Evolutionary conservation across 192 early-diverging fungal genomes (phyloP).

Genomic region (Paraglomus brasilianum): DNA sequence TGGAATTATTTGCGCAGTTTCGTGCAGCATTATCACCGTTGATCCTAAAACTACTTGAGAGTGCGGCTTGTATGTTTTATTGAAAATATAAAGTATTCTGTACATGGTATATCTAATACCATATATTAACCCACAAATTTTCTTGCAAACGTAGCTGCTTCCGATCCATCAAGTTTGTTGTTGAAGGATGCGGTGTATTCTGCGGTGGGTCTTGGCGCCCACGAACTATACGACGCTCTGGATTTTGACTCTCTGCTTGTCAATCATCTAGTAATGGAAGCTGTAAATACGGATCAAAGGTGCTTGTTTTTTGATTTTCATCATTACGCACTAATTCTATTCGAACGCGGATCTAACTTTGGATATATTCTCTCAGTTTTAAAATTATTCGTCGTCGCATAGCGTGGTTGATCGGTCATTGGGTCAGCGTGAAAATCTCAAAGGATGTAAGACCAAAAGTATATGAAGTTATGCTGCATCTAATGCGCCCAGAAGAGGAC

Average conservation of each 20-base stretch:
- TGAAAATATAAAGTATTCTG: background rate
- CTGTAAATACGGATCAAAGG: conserved; percentile 50
- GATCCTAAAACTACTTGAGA: conserved; percentile 59
- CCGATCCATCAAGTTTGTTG: conserved; percentile 50
- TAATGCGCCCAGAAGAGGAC: conserved; percentile 69
- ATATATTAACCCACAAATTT: too few relatives aligned
- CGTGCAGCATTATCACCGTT: conserved; percentile 59
- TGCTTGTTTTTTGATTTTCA: conserved; percentile 21
- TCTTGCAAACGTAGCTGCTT: conserved; percentile 31
- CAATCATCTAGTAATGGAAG: conserved; percentile 59
- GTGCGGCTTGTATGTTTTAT: conserved; percentile 48
- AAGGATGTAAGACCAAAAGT: conserved; percentile 59
- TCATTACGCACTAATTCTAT: background rate
- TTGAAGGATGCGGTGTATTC: conserved; percentile 79
- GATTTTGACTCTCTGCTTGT: conserved; percentile 80
- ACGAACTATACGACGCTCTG: conserved; percentile 75
- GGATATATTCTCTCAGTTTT: conserved; percentile 33
- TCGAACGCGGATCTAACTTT: background rate
- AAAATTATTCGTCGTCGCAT: conserved; percentile 64
- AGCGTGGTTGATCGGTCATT: conserved; percentile 81
- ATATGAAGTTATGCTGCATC: conserved; percentile 70
- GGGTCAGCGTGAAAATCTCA: conserved; percentile 77
- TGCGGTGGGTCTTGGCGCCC: conserved; percentile 76
- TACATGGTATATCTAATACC: too few relatives aligned
- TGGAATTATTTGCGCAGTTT: conserved; percentile 71